Evolutionary conservation across 2,329 filamentous ascomycete genomes (phyloP).

Genomic region (Cladophialophora yegresii): DNA sequence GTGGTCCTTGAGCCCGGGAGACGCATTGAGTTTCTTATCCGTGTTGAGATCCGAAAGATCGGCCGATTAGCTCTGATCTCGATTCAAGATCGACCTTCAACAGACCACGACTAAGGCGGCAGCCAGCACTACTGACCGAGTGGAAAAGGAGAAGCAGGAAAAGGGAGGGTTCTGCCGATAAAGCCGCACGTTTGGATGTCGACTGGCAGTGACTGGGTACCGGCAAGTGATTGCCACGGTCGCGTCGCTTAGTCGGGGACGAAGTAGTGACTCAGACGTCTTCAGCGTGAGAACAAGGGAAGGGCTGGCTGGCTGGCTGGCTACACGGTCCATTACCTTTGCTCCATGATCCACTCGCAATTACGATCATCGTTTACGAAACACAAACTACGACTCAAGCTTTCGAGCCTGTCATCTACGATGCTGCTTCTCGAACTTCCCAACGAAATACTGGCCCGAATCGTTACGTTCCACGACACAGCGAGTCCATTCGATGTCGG

Average conservation of each 20-base stretch:
- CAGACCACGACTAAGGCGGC: background rate
- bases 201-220: background rate
- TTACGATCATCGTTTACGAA: background rate
- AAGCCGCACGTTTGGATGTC: background rate
- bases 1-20: background rate
- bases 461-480: slow-evolving; percentile 58
- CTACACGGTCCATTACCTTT: background rate
- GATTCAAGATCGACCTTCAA: background rate
- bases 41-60: background rate
- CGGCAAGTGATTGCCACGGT: background rate
- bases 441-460: slow-evolving; percentile 61
- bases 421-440: slow-evolving; percentile 49
- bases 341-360: background rate
- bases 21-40: background rate
- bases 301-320: background rate
- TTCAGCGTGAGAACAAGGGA: background rate
- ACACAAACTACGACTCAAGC: slow-evolving; percentile 38
- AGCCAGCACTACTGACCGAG: background rate
- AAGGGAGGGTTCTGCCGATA: background rate
- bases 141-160: background rate
- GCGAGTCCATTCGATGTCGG: slow-evolving; percentile 40
- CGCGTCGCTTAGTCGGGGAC: background rate
- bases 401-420: background rate
- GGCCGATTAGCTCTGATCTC: background rate
- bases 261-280: no score